Evolutionary conservation across 768 basidiomycete genomes (phyloP).

Genomic region (Suillus discolor): DNA sequence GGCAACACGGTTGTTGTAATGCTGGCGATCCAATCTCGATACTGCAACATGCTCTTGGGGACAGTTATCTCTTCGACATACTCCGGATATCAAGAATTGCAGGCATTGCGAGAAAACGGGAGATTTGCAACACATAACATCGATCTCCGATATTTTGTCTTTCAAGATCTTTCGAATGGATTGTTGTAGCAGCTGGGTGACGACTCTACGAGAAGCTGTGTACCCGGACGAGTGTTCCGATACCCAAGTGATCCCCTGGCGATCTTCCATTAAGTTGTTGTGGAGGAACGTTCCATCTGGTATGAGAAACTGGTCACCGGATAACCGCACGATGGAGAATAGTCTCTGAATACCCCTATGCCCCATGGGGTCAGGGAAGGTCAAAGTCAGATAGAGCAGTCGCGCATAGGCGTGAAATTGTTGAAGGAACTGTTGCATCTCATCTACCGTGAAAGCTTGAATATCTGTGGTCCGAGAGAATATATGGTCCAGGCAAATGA

Average conservation of each 20-base stretch:
- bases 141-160: constrained; percentile 33
- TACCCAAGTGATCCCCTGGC: neutral
- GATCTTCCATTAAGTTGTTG: neutral
- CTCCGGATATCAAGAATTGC: constrained; percentile 28
- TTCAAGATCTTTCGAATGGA: constrained; percentile 31
- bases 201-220: constrained; percentile 18
- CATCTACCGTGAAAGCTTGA: constrained; percentile 21
- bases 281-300: neutral
- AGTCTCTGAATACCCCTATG: constrained; percentile 29
- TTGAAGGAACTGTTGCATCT: constrained; percentile 32
- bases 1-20: constrained; percentile 45
- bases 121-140: constrained; percentile 30
- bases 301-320: constrained; percentile 24
- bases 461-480: constrained; percentile 35
- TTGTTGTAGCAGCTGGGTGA: constrained; percentile 26
- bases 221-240: constrained; percentile 2
- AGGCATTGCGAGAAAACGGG: constrained; percentile 44
- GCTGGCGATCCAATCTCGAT: constrained; percentile 26
- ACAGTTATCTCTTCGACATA: constrained; percentile 39
- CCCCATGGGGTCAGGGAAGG: constrained; percentile 31
- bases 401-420: constrained; percentile 39
- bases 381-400: constrained; percentile 32
- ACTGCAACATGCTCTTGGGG: constrained; percentile 37
- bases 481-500: constrained; percentile 47
- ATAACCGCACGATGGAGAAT: constrained; percentile 34